Evolutionary conservation across 345 rosid species (phyloP), one percentile per base, ranked within the genome.

Genomic region (Dipteronia dyeriana): DNA sequence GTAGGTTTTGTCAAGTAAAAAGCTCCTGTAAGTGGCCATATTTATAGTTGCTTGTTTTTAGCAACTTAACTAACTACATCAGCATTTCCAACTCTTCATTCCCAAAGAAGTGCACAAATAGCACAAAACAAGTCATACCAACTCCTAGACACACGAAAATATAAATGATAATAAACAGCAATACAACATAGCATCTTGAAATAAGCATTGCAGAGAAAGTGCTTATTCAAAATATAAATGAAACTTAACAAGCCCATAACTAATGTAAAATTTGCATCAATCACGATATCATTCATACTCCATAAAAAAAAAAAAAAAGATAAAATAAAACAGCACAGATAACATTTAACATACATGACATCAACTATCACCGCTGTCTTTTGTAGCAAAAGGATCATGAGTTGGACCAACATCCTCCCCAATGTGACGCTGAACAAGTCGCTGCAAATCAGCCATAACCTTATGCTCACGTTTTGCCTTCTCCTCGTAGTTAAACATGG

Each of bases 401-500:
- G 86, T 86, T 76, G 99, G 99, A 70, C 95, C 97, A n/a, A 92
- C 90, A 75, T 97, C 98, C 84, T 94, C 88, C 64, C 97, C 99
- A 82, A 92, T 92, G 82, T 97, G 98, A 17, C 98, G 96, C 79
- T 94, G 98, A 81, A 94, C 97, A 72, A 92, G 90, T 79, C 98
- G 82, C 72, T 89, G 97, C 82, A 97, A 85, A 86, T 92, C 98
- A 75, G 95, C 90, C 99, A 94, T 97, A 79, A 97, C 98, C 89
- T 97, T 97, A 81, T 89, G 93, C 84, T 97, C 99, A 0, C 99
- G 93, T 79, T 97, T 97, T 0, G 98, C 90, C 87, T 92, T 96
- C 88, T 97, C 99, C 77, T 97, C 99, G 67, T 97, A 97, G 85
- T 92, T 97, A 78, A 94, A 97, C 97, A 94, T 94, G 1, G 99